Evolutionary conservation across 176 grass and related monocot species (phyloP), one percentile per base, ranked within the genome.

Genomic region (Dendrocalamus sinicus): DNA sequence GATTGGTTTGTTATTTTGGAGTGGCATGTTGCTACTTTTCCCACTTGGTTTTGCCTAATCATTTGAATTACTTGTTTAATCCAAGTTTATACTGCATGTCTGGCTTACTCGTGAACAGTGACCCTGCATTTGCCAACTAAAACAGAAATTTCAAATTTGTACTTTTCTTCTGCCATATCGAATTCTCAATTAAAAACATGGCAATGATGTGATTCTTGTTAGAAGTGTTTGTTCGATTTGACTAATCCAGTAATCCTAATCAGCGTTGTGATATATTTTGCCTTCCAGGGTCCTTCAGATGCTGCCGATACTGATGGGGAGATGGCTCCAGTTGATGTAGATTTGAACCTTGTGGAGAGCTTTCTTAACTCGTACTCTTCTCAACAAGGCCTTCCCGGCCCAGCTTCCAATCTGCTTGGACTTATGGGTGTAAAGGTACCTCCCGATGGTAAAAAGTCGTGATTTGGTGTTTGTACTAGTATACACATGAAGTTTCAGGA

Each of bases 381-480:
- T 47, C 94, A 96, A 62, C 94, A 99, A 85, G 96, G 94, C 60
- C 96, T 99, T 72, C 86, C 96, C 0, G 96, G 96, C 15, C 96
- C 96, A n/a, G 90, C 93, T 60, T 99, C 96, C 3, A 96, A 93
- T 73, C 78, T 99, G 19, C 94, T 99, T 16, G 94, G 92, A 62
- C 92, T 99, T 72, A 94, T 96, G 96, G 94, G 94, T 47, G 81
- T 99, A 20, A 99, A 96, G 62, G 86, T 96, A 23, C 96, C 96
- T 43, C 90, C 90, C 12, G 92, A 95, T 61, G 67, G 53, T 81
- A 91, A 89, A 60, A 89, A 92, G 15, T 57, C 73, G 0, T 93
- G 86, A 93, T 47, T 53, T 74, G 76, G 37, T 65, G 44, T 4
- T 24, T 37, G 1, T 50, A 46, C 9, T 46, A 43, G 26, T 55